Base-by-base conservation (phyloP, 1,284 basidiomycete genomes). In the Papiliotrema laurentii region DNA sequence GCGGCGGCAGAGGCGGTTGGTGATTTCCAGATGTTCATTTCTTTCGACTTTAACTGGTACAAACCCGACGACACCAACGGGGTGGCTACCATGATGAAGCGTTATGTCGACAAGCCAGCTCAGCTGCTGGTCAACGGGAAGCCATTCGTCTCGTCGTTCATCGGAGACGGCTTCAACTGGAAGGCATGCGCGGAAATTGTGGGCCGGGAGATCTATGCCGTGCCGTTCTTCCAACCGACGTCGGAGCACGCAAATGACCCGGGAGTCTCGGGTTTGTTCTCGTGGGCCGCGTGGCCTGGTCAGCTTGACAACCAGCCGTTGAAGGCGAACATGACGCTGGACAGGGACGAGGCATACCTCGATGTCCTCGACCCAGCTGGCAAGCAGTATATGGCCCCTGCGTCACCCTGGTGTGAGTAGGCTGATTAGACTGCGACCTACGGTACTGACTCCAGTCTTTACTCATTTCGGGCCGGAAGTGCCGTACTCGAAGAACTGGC, bases 31-130 rank as follows among this genome's bases (percentile, higher is more conserved):
- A 51, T 69, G 24, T 73, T 72, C 56, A 66, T 73, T 50, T 69
- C 67, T 25, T 68, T 73, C 50, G 72, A 73, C 48, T 75, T 75
- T 59, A 71, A 71, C 56, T 73, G 69, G 68, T 74, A 61, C 53
- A 53, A 44, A 6, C 40, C 48, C 26, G 30, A 38, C 24, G 53
- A 69, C 26, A 50, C 43, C 25, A 30, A 48, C 10, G 48, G 51
- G 4, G 61, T 68, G 16, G 53, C 54, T 2, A 53, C 45, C 21
- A 54, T 65, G 46, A 31, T 72, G 36, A 59, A 56, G 37, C 53
- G 60, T 47, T 71, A 61, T 51, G 54, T 56, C 16, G 37, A 47
- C 34, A 45, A 53, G 26, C 57, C 64, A 1, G 60, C 61, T 14
- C 66, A 68, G 53, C 58, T 64, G 44, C 53, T 45, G 19, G 65